Evolutionary conservation across 352 stramenopile genomes (phyloP), one percentile per base, ranked within the genome.

Genomic region (Phytophthora pisi): DNA sequence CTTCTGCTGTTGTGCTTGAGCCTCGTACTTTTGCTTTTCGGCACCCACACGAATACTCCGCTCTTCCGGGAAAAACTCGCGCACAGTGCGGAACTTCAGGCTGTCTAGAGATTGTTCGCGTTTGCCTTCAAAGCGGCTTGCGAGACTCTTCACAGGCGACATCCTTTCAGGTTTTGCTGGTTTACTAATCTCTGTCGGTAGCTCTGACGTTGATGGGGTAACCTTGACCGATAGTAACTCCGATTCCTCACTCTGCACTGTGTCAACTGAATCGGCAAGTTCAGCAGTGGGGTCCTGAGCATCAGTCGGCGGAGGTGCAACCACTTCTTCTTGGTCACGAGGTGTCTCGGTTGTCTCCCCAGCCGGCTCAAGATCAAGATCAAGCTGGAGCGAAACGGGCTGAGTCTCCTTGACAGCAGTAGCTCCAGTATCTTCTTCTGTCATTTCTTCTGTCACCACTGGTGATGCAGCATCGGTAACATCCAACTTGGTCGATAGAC

Each of bases 1-100:
- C 23, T 76, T 70, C 42, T 81, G 73, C 34, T 80, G 69, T 24
- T 76, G 51, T 16, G 56, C 64, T 18, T 76, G 57, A 20, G 66
- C 57, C 43, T 81, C 74, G 10, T 74, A 81, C 36, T 81, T 81
- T 36, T 81, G 59, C 20, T 75, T 81, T 31, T 81, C 70, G 1
- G 70, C 70, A 16, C 58, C 74, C 6, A 81, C 74, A 31, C 64
- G 70, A 36, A 81, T 68, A 31, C 66, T 81, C 7, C 70, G 62
- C 38, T 81, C 66, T 11, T 75, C 74, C 4, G 74, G 49, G 15
- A 81, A 81, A 23, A 81, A 81, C 10, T 74, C 74, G 8, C 70
- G 74, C 15, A 81, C 66, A 11, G 74, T 81, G 16, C 74, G 74
- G 16, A 81, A 81, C 31, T 81, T 81, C 2, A 81, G 45, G 16